phyloP scores from a whole-genome alignment of 2,329 filamentous ascomycete genomes.

The Trichoderma sp. region DNA sequence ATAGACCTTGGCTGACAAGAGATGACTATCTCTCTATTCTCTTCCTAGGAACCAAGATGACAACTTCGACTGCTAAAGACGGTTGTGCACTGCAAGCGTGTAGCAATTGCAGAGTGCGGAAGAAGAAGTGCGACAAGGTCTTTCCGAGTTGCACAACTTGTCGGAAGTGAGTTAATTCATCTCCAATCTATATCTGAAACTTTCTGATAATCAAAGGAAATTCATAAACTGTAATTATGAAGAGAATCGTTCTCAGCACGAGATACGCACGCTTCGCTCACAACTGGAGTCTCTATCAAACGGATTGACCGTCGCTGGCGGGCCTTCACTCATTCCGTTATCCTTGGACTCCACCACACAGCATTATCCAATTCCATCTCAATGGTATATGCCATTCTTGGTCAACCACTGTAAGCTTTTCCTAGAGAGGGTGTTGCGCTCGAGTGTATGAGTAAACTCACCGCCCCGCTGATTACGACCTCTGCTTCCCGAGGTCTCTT shows the following conservation, averaged over 20 bases:
- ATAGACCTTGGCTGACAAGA: neutral
- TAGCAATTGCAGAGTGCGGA: neutral
- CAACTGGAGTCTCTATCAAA: neutral
- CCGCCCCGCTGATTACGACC: neutral
- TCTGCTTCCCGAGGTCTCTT: neutral
- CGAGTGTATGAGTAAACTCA: neutral
- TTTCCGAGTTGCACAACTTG: neutral
- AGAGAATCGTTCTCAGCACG: neutral
- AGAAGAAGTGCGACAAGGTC: neutral
- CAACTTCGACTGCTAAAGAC: neutral
- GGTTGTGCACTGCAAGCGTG: neutral
- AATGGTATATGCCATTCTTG: neutral
- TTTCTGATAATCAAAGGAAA: neutral
- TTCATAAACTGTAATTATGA: neutral
- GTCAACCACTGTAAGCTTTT: neutral
- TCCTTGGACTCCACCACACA: neutral
- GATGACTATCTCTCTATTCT: neutral
- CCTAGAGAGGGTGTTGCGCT: neutral
- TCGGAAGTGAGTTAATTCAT: neutral
- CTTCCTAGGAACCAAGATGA: neutral
- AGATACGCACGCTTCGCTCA: neutral
- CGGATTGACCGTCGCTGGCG: neutral
- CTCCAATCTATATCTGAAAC: neutral
- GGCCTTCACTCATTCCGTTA: neutral
- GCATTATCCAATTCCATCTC: neutral